Base-by-base conservation (phyloP, 129 eudicot genomes). In the Logfia minima region DNA sequence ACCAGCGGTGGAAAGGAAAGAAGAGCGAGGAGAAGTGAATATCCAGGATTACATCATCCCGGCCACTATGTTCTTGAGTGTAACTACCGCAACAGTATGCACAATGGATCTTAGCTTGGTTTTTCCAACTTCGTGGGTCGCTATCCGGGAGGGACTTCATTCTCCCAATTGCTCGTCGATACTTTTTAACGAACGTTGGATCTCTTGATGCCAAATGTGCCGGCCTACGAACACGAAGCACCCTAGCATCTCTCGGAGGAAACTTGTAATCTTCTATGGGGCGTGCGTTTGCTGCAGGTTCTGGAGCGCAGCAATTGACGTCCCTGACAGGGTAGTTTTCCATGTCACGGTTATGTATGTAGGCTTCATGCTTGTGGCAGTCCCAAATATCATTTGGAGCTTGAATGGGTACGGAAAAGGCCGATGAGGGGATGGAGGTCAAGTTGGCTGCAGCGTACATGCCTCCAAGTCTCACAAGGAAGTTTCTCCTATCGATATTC, bases 1-100 rank as follows among this genome's bases (percentile, higher is more conserved):
- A 87, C 74, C 71, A 75, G 1, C 91, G 82, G 37, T 84, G 88
- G 59, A 84, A 87, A 0, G 91, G 91, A n/a, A 75, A 87, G 79
- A 87, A 87, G 18, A 87, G 84, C 85, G 86, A 87, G 4, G 83
- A 72, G 72, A 52, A 63, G 63, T 87, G 91, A 43, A 85, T 63
- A 43, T 87, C 84, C 2, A 87, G 17, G 26, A 66, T 14, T 0
- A 23, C 32, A 17, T 1, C 79, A 2, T 39, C 26, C 7, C 31
- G 64, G 2, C 89, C 88, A 1, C 65, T 79, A 55, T 22, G 31
- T 11, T 6, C 60, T 65, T 83, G 88, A 9, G 43, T 53, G 62
- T 85, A 85, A 23, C 74, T 75, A 0, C 82, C 64, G 8, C 58
- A 82, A 79, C 89, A 86, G 24, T 86, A 83, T 4, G 86, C 84